Evolutionary conservation across 2,329 filamentous ascomycete genomes (phyloP), one percentile per base, ranked within the genome.

Genomic region (Chaetomium olivaceum): DNA sequence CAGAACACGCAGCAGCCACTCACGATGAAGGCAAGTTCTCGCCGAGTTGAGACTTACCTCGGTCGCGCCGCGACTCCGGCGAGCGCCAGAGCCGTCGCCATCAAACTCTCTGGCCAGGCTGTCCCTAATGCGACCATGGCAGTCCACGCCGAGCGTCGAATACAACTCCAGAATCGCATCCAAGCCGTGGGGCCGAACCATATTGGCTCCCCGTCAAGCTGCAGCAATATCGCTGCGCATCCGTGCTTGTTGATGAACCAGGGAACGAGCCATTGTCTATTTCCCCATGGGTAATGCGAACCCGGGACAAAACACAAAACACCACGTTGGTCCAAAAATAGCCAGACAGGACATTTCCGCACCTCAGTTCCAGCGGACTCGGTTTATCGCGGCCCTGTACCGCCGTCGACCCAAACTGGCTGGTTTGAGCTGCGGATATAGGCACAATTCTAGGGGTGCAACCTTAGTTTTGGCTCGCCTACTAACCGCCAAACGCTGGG

Each of bases 291-390:
- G 61, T 62, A 25, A 63, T 33, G 43, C 50, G 48, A 68, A 39
- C 46, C 27, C 57, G 63, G 60, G 21, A 62, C 59, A 54, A 9
- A 16, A 54, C 19, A 8, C 21, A 63, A 63, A 69, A 33, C 66
- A 65, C 62, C 51, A 70, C 52, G 62, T 46, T 59, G 54, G 56
- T 63, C 71, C 71, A 72, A 73, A 74, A 74, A 74, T 74, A 74
- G 71, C 62, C 59, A 43, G 27, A 16, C 58, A 33, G 55, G 36
- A 51, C 50, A 43, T 67, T 57, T 23, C 54, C 33, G 39, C 12
- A 61, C 14, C 25, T 61, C 50, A 21, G 48, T n/a, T 52, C 63
- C 43, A 64, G 31, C 60, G 58, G 62, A 25, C 55, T 71, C 70
- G 71, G 71, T 70, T 70, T 71, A 66, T 70, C 65, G 62, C 71